Evolutionary conservation across 345 rosid species (phyloP).

Genomic region (Eutrema japonicum): DNA sequence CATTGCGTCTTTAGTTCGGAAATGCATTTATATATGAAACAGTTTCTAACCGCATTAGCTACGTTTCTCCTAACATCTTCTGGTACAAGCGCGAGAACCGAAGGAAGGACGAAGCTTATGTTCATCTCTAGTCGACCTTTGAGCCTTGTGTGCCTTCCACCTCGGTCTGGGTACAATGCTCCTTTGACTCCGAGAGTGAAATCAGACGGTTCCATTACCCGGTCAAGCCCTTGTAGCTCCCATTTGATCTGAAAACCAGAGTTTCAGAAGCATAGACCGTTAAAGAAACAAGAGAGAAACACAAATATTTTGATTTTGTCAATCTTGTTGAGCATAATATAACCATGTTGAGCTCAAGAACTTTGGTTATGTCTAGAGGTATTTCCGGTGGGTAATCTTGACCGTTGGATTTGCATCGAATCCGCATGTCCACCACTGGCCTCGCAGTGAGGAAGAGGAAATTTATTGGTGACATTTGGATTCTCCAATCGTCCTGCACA

Average conservation of each 20-base stretch:
- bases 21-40: background rate
- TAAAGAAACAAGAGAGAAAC: background rate
- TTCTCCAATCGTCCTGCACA: slow-evolving; percentile 83
- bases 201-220: slow-evolving; percentile 58
- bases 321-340: slow-evolving; percentile 21
- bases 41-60: slow-evolving; percentile 63
- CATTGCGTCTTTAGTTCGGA: background rate
- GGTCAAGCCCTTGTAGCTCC: slow-evolving; percentile 84
- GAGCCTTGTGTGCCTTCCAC: slow-evolving; percentile 56
- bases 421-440: slow-evolving; percentile 83
- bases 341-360: slow-evolving; percentile 82
- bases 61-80: slow-evolving; percentile 64
- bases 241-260: slow-evolving; percentile 62
- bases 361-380: slow-evolving; percentile 59
- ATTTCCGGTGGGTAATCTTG: slow-evolving; percentile 68
- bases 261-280: background rate
- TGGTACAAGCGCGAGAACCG: slow-evolving; percentile 66
- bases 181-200: slow-evolving; percentile 75
- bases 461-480: slow-evolving; percentile 80
- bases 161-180: slow-evolving; percentile 62
- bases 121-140: slow-evolving; percentile 80
- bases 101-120: slow-evolving; percentile 75
- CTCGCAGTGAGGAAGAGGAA: slow-evolving; percentile 69
- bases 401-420: slow-evolving; percentile 67
- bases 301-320: background rate